Base-by-base conservation (phyloP, 495 filamentous ascomycete genomes). In the Penicillium mononematosum region DNA sequence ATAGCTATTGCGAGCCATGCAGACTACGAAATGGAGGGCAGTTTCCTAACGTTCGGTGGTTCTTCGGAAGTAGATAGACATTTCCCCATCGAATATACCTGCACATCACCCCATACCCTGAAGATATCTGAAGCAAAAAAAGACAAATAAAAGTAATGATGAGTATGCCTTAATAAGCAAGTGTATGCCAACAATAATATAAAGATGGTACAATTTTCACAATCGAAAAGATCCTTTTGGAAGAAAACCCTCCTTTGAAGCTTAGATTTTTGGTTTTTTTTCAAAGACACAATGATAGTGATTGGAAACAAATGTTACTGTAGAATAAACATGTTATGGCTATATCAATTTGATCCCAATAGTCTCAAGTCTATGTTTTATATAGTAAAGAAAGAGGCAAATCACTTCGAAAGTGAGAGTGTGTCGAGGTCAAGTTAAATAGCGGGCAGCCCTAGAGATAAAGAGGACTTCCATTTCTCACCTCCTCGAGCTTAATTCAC, bases 21-120 rank as follows among this genome's bases (percentile, higher is more conserved):
- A 61, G 63, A 64, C 50, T 61, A 62, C 58, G 67, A 67, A 66
- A 64, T 53, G 53, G 63, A 65, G 51, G 59, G 49, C 66, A 63
- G 43, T 51, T 59, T 31, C 58, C 49, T 58, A 50, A 60, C 67
- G 63, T 61, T 61, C 55, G 59, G 61, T 67, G 63, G 47, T 55
- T 55, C 56, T 55, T 67, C 62, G 66, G 66, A 63, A 70, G 72
- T 77, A 77, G 74, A 77, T 77, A 74, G 71, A 75, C 63, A 62
- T 55, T 63, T 66, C 63, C 60, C 64, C 65, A 61, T 66, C 68
- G 59, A 74, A 75, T 75, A 74, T 72, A 75, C 60, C 60, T 63
- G 63, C 65, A 68, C 63, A 62, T 64, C 59, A 59, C 57, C 32
- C 27, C 53, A 43, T 49, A 44, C 50, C 55, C 34, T 57, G 39